Evolutionary conservation across 345 rosid genomes (phyloP).

Genomic region (Carallia pectinifolia): DNA sequence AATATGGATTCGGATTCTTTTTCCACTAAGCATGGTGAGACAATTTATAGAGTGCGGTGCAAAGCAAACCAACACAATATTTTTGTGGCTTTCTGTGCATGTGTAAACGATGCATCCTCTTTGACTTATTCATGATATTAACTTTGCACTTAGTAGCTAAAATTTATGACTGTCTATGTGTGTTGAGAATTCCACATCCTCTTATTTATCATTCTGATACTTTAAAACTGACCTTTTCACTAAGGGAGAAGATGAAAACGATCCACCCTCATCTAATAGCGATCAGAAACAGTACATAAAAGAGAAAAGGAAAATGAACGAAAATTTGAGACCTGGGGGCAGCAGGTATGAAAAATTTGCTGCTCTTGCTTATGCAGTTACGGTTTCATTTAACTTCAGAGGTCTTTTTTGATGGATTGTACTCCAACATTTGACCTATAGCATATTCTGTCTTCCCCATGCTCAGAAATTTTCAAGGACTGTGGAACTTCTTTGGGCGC

Average conservation of each 20-base stretch:
- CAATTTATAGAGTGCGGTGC: not conserved
- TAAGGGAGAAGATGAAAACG: conserved; percentile 62
- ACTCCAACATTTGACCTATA: too few species aligned
- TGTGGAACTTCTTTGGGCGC: conserved; percentile 52
- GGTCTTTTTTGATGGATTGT: too few species aligned
- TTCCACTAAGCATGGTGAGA: not conserved
- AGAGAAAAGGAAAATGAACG: conserved; percentile 41
- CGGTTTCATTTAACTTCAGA: conserved; percentile 2
- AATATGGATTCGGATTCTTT: not conserved
- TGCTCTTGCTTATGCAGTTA: conserved; percentile 7
- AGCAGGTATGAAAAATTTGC: conserved; percentile 43
- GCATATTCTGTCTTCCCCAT: conserved; percentile 12
- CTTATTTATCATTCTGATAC: conserved; percentile 21
- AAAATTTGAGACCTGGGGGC: conserved; percentile 30
- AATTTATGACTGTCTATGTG: not conserved
- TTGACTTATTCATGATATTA: too few species aligned
- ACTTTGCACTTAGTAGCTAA: not conserved
- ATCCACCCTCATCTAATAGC: conserved; percentile 39
- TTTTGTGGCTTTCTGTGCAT: not conserved
- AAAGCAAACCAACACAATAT: not conserved
- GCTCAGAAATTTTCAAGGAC: conserved; percentile 52
- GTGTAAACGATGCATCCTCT: not conserved
- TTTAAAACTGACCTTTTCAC: conserved; percentile 20
- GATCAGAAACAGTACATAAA: conserved; percentile 43
- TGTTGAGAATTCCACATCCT: conserved; percentile 13